phyloP scores from a whole-genome alignment of 208 protist genomes.

The Trypanosoma theileri region DNA sequence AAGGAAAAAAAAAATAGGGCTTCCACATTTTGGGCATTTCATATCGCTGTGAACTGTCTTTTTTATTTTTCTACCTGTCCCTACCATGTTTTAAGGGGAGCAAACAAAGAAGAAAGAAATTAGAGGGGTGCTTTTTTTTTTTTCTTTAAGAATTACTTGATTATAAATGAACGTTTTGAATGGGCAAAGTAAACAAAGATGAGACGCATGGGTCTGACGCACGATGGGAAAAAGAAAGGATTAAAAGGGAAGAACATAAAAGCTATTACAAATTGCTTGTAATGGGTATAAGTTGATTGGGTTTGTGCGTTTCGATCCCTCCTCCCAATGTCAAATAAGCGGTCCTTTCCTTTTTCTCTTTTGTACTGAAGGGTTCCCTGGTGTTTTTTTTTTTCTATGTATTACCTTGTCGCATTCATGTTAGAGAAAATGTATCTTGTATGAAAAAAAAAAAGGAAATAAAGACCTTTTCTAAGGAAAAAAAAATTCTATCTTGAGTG shows the following conservation, averaged over 20 bases:
- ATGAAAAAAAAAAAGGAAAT: constrained; percentile 16
- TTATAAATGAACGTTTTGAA: background rate
- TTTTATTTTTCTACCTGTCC: too few relatives aligned
- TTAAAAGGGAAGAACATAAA: background rate
- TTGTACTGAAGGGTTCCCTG: background rate
- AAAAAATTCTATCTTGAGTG: background rate
- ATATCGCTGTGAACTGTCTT: too few relatives aligned
- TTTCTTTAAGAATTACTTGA: too few relatives aligned
- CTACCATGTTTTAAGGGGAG: too few relatives aligned
- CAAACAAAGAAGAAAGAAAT: too few relatives aligned
- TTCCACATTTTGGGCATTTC: too few relatives aligned
- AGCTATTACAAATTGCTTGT: background rate
- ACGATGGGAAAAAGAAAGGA: background rate
- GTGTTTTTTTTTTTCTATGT: constrained; percentile 10
- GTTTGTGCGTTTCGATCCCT: too few relatives aligned
- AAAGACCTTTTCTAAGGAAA: background rate
- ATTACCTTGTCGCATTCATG: constrained; percentile 17
- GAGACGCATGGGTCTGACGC: background rate
- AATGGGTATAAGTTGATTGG: background rate
- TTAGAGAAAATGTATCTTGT: constrained; percentile 18
- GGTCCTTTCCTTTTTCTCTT: constrained; percentile 2
- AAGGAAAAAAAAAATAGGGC: constrained; percentile 9
- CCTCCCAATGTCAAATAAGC: background rate
- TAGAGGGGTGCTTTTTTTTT: too few relatives aligned
- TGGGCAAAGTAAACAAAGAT: constrained; percentile 2